Evolutionary conservation across 257 asterid genomes (phyloP).

Genomic region (Osmanthus fragrans): DNA sequence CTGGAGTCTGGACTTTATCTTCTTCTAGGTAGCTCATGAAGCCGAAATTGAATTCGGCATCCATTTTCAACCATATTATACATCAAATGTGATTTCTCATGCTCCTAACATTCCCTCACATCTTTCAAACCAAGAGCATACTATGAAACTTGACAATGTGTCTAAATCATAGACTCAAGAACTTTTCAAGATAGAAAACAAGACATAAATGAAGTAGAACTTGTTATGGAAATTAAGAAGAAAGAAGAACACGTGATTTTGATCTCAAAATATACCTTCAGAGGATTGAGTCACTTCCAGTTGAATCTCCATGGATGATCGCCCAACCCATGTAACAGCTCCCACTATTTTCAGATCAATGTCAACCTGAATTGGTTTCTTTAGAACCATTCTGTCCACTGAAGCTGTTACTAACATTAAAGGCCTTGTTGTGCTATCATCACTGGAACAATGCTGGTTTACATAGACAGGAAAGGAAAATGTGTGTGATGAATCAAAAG

Average conservation of each 20-base stretch:
- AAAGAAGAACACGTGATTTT: background rate
- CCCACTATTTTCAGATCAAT: slow-evolving; percentile 67
- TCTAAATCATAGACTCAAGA: background rate
- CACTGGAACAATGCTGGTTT: slow-evolving; percentile 71
- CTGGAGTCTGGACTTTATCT: background rate
- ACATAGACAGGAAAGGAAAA: slow-evolving; percentile 9
- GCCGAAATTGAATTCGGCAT: background rate
- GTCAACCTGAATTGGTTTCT: slow-evolving; percentile 67
- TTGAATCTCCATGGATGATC: slow-evolving; percentile 93
- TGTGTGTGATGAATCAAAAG: background rate
- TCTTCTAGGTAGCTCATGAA: background rate
- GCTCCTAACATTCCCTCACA: background rate
- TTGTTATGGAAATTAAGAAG: background rate
- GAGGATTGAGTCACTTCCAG: slow-evolving; percentile 70
- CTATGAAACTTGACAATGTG: background rate
- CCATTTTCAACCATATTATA: background rate
- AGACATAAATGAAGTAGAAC: background rate
- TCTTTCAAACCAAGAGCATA: background rate
- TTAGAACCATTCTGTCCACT: slow-evolving; percentile 83
- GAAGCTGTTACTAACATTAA: slow-evolving; percentile 85
- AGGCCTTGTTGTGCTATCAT: slow-evolving; percentile 72
- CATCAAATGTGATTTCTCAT: background rate
- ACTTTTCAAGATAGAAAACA: background rate
- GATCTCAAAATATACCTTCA: slow-evolving; percentile 45
- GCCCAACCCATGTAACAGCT: slow-evolving; percentile 94